A percentile compares a stretch with the other conserved stretches of the same genome.
Evolutionary conservation across 1,284 basidiomycete species (phyloP).

Genomic region (Rhodofomes roseus): DNA sequence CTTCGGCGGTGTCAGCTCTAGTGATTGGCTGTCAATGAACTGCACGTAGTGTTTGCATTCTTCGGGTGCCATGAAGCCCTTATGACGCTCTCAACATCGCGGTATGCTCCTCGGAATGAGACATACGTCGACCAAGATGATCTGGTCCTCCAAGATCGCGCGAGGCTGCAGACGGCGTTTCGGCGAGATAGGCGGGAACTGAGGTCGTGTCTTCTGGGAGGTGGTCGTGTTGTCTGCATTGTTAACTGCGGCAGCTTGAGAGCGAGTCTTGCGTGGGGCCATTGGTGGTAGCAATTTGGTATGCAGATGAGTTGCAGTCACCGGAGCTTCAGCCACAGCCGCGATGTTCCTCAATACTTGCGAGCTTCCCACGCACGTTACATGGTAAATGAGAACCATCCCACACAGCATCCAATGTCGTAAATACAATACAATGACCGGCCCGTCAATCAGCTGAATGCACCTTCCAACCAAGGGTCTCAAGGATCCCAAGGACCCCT

Average conservation of each 20-base stretch:
- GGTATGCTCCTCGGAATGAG: neutral
- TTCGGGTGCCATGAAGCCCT: constrained; percentile 54
- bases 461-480: constrained; percentile 32
- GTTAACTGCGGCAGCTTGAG: constrained; percentile 8
- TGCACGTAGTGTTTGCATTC: constrained; percentile 65
- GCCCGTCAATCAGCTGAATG: neutral
- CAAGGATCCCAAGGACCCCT: constrained; percentile 49
- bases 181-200: constrained; percentile 30
- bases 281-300: neutral
- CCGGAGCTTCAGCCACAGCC: no score
- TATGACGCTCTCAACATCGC: neutral
- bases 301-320: no score
- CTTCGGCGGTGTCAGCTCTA: constrained; percentile 69
- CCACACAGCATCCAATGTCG: neutral
- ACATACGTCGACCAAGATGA: constrained; percentile 60
- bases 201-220: constrained; percentile 1
- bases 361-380: neutral
- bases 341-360: no score
- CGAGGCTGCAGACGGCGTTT: constrained; percentile 45
- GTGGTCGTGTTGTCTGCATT: neutral
- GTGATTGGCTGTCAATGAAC: constrained; percentile 59
- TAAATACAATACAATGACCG: neutral
- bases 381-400: neutral
- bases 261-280: constrained; percentile 3
- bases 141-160: constrained; percentile 58